Conservation (phyloP, 75 land plant species). For the Chamaecyparis obtusa region DNA sequence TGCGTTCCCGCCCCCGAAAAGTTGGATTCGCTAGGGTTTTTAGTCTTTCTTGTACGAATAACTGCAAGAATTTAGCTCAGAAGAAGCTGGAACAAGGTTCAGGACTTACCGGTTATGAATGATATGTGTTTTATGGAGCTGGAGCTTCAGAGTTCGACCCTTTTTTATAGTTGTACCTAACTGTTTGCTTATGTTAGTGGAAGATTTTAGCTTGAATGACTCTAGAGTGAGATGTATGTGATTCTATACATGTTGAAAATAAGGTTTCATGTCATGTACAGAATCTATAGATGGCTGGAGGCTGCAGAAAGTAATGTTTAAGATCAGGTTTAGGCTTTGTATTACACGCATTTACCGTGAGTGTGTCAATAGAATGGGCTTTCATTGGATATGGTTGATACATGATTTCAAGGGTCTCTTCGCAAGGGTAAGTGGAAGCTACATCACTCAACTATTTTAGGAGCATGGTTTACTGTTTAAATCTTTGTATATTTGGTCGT, state of each 20-base stretch:
- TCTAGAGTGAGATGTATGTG: neutral
- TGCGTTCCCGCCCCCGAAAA: no score
- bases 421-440: neutral
- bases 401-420: neutral
- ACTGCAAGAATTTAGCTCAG: neutral
- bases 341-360: neutral
- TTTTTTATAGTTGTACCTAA: neutral
- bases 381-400: neutral
- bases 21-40: neutral
- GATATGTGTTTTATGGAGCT: neutral
- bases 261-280: neutral
- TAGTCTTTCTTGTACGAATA: neutral
- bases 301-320: neutral
- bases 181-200: neutral
- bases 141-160: neutral
- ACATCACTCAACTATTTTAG: neutral
- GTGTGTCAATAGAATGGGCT: neutral
- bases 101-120: neutral
- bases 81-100: neutral
- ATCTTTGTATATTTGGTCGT: neutral
- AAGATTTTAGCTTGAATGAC: neutral
- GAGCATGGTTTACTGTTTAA: neutral
- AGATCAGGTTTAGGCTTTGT: neutral
- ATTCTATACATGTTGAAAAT: neutral
- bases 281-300: neutral